Conservation (phyloP, 441 rosid genomes). For the Breynia disticha region DNA sequence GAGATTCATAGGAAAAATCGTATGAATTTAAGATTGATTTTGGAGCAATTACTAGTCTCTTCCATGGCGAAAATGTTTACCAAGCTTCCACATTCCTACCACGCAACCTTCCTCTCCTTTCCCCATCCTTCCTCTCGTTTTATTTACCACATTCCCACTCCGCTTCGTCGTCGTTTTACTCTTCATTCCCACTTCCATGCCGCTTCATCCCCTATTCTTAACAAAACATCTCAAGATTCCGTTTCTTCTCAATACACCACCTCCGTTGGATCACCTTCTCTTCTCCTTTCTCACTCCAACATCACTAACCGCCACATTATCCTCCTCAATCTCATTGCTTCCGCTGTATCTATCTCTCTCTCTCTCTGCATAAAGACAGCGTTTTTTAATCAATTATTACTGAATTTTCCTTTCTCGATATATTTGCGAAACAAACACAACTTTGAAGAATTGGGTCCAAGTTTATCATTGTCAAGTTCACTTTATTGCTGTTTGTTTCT, state of each 20-base stretch:
- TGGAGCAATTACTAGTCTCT: too few relatives aligned
- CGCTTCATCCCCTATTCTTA: neutral
- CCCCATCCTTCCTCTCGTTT: conserved; percentile 6
- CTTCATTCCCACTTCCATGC: neutral
- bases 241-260: conserved; percentile 28
- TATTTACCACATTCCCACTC: conserved; percentile 14
- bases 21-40: too few relatives aligned
- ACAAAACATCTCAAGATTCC: conserved; percentile 12
- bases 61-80: too few relatives aligned
- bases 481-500: neutral
- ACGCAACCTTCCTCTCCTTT: neutral
- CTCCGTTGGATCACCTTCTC: conserved; percentile 43
- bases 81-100: too few relatives aligned
- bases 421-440: too few relatives aligned
- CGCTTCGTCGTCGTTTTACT: neutral
- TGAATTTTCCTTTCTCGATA: too few relatives aligned
- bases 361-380: neutral
- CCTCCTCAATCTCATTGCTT: conserved; percentile 54
- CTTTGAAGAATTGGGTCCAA: too few relatives aligned
- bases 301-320: conserved; percentile 59
- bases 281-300: conserved; percentile 30
- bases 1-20: too few relatives aligned
- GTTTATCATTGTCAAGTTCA: neutral
- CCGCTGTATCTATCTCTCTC: conserved; percentile 34
- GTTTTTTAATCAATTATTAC: neutral